Evolutionary conservation across 805 yeast genomes (phyloP).

Genomic region (Kluyveromyces aestuarii): DNA sequence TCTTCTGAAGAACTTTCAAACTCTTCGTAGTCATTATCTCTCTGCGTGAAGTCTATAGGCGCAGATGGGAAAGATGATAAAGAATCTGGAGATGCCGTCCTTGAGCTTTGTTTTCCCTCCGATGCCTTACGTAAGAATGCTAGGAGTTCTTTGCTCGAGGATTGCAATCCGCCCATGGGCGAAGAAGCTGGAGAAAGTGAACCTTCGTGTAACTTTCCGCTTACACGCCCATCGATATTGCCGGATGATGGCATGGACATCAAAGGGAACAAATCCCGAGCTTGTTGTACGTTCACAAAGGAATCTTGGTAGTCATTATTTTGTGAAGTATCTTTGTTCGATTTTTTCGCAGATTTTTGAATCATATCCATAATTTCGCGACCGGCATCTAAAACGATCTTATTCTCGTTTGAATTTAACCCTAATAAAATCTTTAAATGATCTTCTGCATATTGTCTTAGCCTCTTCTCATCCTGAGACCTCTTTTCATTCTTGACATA

Average conservation of each 20-base stretch:
- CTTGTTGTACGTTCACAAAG: not conserved
- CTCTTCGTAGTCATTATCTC: slow-evolving; percentile 14
- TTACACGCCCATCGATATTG: not conserved
- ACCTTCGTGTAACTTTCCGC: not conserved
- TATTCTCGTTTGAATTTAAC: slow-evolving; percentile 32
- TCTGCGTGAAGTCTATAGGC: not conserved
- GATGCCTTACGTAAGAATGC: slow-evolving; percentile 3
- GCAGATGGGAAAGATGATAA: slow-evolving; percentile 25
- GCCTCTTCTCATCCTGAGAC: slow-evolving; percentile 44
- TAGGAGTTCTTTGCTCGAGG: slow-evolving; percentile 8
- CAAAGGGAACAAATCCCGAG: slow-evolving; percentile 1
- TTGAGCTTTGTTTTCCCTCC: slow-evolving; percentile 3
- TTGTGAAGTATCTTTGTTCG: slow-evolving; percentile 11
- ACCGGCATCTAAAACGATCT: slow-evolving; percentile 48
- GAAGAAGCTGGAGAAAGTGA: slow-evolving; percentile 8
- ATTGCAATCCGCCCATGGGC: slow-evolving; percentile 17
- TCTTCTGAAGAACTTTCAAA: slow-evolving; percentile 24
- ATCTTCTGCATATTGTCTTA: slow-evolving; percentile 54
- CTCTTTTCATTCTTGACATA: slow-evolving; percentile 50
- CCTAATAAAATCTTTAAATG: slow-evolving; percentile 60
- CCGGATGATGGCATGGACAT: not conserved
- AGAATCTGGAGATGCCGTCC: not conserved
- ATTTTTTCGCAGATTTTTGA: slow-evolving; percentile 35
- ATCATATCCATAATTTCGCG: slow-evolving; percentile 64
- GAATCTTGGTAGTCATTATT: not conserved